Evolutionary conservation across 176 grass and related monocot species (phyloP), one percentile per base, ranked within the genome.

Genomic region (Triticum monococcum): DNA sequence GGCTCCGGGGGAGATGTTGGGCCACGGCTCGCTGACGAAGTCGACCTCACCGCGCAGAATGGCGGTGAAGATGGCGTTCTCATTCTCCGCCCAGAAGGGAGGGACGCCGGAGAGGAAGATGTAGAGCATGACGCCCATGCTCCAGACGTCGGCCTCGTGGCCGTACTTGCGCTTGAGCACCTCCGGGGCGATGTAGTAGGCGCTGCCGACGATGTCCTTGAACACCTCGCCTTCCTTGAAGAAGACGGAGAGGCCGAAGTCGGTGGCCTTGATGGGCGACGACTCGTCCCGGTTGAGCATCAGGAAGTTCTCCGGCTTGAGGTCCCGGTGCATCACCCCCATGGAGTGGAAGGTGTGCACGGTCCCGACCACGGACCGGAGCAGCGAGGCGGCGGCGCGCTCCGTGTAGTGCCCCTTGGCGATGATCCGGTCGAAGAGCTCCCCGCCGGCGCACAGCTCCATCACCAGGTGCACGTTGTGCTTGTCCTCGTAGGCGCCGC

Each of bases 371-470:
- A 94, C 92, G 18, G 81, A 46, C 25, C 92, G 84, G 38, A 91
- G 87, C 37, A 97, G 81, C 57, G 79, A 45, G 2, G 92, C 92
- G 0, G 90, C 92, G 3, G 86, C 95, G 46, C 90, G 91, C 91
- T 97, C 95, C 17, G 92, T 92, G 87, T 97, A 97, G 72, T 95
- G 90, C 0, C 92, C 95, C 12, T 59, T 80, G 0, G 92, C 91
- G 40, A 97, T 95, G 84, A 97, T 91, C 22, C 95, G 87, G 79
- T 97, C 95, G 68, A 97, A 97, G 86, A 95, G 91, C 92, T 97
- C 90, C 81, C 92, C 92, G 81, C 90, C 92, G 60, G 87, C 88
- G 87, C 95, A 97, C 33, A 97, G 82, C 92, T 98, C 95, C 95
- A 98, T 98, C 2, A 98, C 95, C 7, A 97, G 87, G 87, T 97